Base-by-base conservation (phyloP, 2,329 filamentous ascomycete genomes). In the Colletotrichum higginsianum region DNA sequence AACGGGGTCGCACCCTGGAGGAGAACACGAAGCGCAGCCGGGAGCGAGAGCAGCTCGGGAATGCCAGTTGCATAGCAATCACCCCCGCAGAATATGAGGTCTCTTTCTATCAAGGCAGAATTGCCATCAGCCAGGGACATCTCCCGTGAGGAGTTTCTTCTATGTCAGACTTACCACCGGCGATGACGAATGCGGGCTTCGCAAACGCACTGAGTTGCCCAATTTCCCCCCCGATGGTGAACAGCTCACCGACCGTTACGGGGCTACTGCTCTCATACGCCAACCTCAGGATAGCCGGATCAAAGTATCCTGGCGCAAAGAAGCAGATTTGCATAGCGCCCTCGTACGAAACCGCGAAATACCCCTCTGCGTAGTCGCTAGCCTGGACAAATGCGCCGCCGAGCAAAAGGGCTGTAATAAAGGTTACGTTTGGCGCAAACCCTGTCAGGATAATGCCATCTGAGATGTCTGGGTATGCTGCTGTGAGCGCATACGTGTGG, bases 371-470 rank as follows among this genome's bases (percentile, higher is more conserved):
- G 47, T 87, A 84, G 8, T 73, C 47, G 66, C 77, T 75, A 23
- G 88, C 87, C 18, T 83, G 80, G 53, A 85, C 80, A 56, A 87
- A 84, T 76, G 88, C 85, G 72, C 80, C 84, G 9, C 82, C 85
- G 4, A 87, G 80, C 0, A 81, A 76, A 53, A 87, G 87, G 16
- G 79, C 78, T 1, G 78, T 61, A 13, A 85, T 67, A 77, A 86
- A 91, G n/a, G 81, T 77, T 11, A 78, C 73, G 11, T 86, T 85
- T 53, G 85, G 83, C 18, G 85, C 85, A 80, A 89, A 92, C 1
- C 90, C 90, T 1, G 89, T 91, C 11, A 92, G 83, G 62, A 90
- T 80, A 52, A 92, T 82, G 49, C 86, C 89, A 72, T 92, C 86
- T 46, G 86, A 89, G 67, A 88, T 80, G 65, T 83, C 76, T 1